phyloP scores from a whole-genome alignment of 768 basidiomycete genomes.

The Kwoniella dejecticola region DNA sequence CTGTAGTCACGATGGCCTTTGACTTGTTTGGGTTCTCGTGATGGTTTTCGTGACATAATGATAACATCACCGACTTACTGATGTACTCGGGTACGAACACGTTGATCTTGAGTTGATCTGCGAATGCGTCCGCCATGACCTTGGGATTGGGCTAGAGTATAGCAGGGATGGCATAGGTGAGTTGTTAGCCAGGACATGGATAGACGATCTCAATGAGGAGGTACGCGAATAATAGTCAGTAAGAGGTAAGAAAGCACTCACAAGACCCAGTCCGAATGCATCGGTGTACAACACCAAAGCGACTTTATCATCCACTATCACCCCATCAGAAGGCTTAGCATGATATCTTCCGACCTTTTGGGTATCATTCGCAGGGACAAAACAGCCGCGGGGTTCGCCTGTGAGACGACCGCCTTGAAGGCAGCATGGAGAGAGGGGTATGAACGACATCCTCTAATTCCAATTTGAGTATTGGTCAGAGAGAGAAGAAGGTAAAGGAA shows the following conservation, averaged over 20 bases:
- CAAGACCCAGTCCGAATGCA: constrained; percentile 28
- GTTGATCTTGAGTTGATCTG: constrained; percentile 31
- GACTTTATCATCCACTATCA: constrained; percentile 19
- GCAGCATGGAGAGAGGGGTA: constrained; percentile 34
- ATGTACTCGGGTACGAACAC: constrained; percentile 47
- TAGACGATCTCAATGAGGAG: not conserved
- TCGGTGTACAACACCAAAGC: constrained; percentile 35
- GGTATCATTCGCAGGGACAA: constrained; percentile 9
- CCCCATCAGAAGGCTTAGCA: constrained; percentile 26
- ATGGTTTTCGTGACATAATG: not conserved
- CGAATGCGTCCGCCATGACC: constrained; percentile 41
- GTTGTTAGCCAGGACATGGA: too few relatives aligned
- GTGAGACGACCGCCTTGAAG: constrained; percentile 27
- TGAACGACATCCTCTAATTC: constrained; percentile 22
- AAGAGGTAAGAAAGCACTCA: constrained; percentile 14
- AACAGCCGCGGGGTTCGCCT: constrained; percentile 28
- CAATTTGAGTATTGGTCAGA: not conserved
- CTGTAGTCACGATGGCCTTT: too few relatives aligned
- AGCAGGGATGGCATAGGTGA: too few relatives aligned
- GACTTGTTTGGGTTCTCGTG: too few relatives aligned
- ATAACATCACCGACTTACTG: constrained; percentile 22
- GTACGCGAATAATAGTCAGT: not conserved
- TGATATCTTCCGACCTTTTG: constrained; percentile 31
- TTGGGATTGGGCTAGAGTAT: constrained; percentile 43
- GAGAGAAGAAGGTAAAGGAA: not conserved